Evolutionary conservation across 306 rosid species (phyloP).

Genomic region (Phaseolus lunatus): DNA sequence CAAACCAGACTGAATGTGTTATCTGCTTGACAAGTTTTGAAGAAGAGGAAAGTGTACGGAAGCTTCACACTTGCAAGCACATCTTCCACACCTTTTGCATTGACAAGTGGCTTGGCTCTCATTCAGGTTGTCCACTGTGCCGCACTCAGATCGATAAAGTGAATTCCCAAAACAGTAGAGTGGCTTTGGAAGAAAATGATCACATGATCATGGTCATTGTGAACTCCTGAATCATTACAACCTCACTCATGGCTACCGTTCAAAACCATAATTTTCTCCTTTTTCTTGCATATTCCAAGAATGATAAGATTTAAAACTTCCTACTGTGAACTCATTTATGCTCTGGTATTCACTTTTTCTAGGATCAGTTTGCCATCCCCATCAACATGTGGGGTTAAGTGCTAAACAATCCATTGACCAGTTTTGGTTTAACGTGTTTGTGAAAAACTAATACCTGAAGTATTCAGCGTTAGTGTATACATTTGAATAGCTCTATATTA

Average conservation of each 20-base stretch:
- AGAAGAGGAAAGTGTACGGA: slow-evolving; percentile 48
- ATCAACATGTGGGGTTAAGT: neutral
- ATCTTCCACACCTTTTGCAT: slow-evolving; percentile 53
- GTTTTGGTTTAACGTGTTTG: neutral
- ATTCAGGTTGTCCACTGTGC: slow-evolving; percentile 55
- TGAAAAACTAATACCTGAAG: neutral
- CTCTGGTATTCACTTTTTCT: slow-evolving; percentile 10
- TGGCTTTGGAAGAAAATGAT: slow-evolving; percentile 31
- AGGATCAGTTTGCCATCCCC: slow-evolving; percentile 3
- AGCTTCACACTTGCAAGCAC: slow-evolving; percentile 55
- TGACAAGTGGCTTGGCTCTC: slow-evolving; percentile 53
- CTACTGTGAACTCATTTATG: slow-evolving; percentile 2
- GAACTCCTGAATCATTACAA: slow-evolving; percentile 31
- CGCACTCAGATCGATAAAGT: slow-evolving; percentile 47
- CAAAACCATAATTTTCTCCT: neutral
- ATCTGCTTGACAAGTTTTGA: slow-evolving; percentile 52
- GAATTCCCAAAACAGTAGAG: slow-evolving; percentile 27
- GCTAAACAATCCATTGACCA: neutral
- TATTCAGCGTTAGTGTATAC: neutral
- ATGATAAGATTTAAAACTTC: slow-evolving; percentile 17
- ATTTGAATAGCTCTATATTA: neutral
- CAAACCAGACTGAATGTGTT: slow-evolving; percentile 48
- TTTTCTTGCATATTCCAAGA: slow-evolving; percentile 10
- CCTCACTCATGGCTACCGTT: neutral
- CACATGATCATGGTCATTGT: slow-evolving; percentile 33